Percentiles rank a stretch among this genome's conserved stretches.
Conservation (phyloP, 345 rosid genomes). For the Gynandropsis gynandra region DNA sequence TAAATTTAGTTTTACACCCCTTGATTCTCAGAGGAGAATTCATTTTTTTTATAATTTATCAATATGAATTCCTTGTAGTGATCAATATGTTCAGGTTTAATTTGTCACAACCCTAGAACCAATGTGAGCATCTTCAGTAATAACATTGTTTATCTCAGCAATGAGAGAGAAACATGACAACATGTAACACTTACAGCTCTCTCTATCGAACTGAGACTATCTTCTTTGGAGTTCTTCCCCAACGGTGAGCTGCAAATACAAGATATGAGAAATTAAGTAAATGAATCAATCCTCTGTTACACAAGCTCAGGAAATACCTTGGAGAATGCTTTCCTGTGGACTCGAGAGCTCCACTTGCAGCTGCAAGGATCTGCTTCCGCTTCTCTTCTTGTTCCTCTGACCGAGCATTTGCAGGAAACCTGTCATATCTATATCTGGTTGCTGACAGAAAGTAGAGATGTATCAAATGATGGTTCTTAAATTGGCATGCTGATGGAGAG, state of each 20-base stretch:
- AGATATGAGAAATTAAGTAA: constrained; percentile 12
- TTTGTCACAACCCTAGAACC: constrained; percentile 12
- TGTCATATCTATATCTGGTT: constrained; percentile 83
- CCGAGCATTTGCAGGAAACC: constrained; percentile 83
- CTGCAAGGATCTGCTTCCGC: constrained; percentile 88
- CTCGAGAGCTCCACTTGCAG: constrained; percentile 84
- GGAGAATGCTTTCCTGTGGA: constrained; percentile 62
- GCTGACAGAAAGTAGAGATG: constrained; percentile 39
- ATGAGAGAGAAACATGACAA: constrained; percentile 20
- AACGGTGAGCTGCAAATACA: constrained; percentile 60
- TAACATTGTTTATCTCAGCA: constrained; percentile 11
- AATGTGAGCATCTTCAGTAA: constrained; percentile 9
- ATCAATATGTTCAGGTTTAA: constrained; percentile 10
- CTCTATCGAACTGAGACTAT: constrained; percentile 76
- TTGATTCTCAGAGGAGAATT: constrained; percentile 9
- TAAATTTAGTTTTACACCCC: constrained; percentile 15
- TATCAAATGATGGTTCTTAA: constrained; percentile 18
- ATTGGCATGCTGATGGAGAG: neutral
- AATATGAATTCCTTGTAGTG: constrained; percentile 2
- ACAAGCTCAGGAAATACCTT: constrained; percentile 43
- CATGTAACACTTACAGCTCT: constrained; percentile 76
- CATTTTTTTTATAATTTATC: constrained; percentile 10
- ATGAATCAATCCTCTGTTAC: constrained; percentile 13
- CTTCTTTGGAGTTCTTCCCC: constrained; percentile 50
- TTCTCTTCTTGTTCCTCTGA: constrained; percentile 94